phyloP scores from a whole-genome alignment of 208 protist species.

The Leishmania turanica region DNA sequence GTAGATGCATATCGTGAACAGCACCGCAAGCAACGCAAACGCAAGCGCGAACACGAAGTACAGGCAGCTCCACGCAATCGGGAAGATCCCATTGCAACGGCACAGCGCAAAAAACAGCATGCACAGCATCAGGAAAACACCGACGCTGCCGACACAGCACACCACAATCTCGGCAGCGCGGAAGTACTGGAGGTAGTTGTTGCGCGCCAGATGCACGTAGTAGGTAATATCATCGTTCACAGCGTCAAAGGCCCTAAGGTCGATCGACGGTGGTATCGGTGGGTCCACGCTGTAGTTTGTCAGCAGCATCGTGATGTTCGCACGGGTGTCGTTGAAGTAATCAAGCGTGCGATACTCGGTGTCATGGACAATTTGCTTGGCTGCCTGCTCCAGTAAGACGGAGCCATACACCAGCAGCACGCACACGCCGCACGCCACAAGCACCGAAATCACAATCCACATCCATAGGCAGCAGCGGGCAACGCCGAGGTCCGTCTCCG shows the following conservation, averaged over 20 bases:
- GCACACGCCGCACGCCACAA: slow-evolving; percentile 52
- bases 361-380: slow-evolving; percentile 33
- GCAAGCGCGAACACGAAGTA: slow-evolving; percentile 72
- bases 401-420: slow-evolving; percentile 68
- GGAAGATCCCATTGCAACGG: slow-evolving; percentile 46
- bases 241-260: slow-evolving; percentile 48
- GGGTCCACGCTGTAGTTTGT: slow-evolving; percentile 36
- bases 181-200: slow-evolving; percentile 75
- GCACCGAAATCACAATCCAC: slow-evolving; percentile 55
- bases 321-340: slow-evolving; percentile 52
- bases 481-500: slow-evolving; percentile 24
- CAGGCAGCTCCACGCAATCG: slow-evolving; percentile 41
- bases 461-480: slow-evolving; percentile 70
- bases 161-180: slow-evolving; percentile 50
- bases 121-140: slow-evolving; percentile 59
- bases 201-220: slow-evolving; percentile 31
- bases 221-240: slow-evolving; percentile 30
- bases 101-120: slow-evolving; percentile 60
- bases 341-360: slow-evolving; percentile 35
- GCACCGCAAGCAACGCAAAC: slow-evolving; percentile 55
- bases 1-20: slow-evolving; percentile 64
- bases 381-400: slow-evolving; percentile 35
- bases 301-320: slow-evolving; percentile 39
- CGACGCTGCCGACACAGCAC: slow-evolving; percentile 52
- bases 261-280: slow-evolving; percentile 25